phyloP scores from a whole-genome alignment of 495 filamentous ascomycete species.

The Lasiosphaeria hispida region DNA sequence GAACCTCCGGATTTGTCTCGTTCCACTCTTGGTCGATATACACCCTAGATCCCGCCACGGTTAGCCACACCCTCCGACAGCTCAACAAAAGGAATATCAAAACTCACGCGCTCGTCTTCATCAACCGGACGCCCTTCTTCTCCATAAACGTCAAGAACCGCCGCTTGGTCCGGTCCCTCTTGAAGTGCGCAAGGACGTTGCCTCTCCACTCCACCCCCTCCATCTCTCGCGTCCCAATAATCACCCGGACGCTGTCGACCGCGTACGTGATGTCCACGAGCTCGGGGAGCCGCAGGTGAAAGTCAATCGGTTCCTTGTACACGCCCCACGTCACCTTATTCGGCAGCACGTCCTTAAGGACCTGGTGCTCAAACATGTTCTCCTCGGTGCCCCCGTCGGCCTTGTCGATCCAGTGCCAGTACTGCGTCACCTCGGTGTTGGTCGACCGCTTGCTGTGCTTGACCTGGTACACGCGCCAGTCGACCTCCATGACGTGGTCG shows the following conservation, averaged over 20 bases:
- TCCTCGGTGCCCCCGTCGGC: slow-evolving; percentile 25
- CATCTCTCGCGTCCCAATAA: slow-evolving; percentile 29
- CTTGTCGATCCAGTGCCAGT: slow-evolving; percentile 44
- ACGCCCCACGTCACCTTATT: slow-evolving; percentile 40
- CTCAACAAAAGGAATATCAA: neutral
- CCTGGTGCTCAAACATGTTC: slow-evolving; percentile 45
- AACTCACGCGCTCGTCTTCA: slow-evolving; percentile 34
- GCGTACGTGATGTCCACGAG: slow-evolving; percentile 39
- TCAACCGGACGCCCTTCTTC: slow-evolving; percentile 39
- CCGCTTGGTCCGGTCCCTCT: slow-evolving; percentile 45
- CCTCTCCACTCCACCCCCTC: slow-evolving; percentile 24
- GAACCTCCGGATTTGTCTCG: slow-evolving; percentile 15
- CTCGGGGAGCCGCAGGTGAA: slow-evolving; percentile 39
- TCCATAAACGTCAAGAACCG: slow-evolving; percentile 41
- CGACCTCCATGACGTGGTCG: slow-evolving; percentile 37
- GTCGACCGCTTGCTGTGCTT: slow-evolving; percentile 39
- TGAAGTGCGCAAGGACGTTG: slow-evolving; percentile 43
- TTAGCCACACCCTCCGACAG: neutral
- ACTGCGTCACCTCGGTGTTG: slow-evolving; percentile 44
- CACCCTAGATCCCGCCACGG: slow-evolving; percentile 6
- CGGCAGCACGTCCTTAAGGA: slow-evolving; percentile 39
- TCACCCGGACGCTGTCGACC: slow-evolving; percentile 28
- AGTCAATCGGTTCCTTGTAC: slow-evolving; percentile 46
- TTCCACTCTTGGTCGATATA: slow-evolving; percentile 22
- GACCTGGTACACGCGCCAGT: slow-evolving; percentile 49